These are phyloP conservation scores for Allium fistulosum DNA, from an alignment of 106 monocot species.

Conservation along the genomic window DNA sequence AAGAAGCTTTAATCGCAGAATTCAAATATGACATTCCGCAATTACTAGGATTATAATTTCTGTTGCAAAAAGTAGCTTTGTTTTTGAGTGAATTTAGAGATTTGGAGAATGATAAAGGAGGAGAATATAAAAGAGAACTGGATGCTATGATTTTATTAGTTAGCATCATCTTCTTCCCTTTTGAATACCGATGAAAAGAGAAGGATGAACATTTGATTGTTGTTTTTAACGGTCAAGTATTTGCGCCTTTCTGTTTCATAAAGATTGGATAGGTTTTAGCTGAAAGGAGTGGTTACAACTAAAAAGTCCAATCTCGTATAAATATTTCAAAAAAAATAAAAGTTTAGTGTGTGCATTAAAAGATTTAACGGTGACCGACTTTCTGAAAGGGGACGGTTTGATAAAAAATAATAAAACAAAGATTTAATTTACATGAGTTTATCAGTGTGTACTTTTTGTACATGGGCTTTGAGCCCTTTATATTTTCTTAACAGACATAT, in stretches of 20 bases:
- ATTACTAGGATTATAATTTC: neutral
- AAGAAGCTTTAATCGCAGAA: constrained; percentile 19
- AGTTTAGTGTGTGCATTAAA: too few relatives aligned
- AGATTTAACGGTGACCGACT: too few relatives aligned
- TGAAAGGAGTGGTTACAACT: constrained; percentile 1
- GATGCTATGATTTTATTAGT: neutral
- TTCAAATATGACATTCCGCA: neutral
- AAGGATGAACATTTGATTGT: neutral
- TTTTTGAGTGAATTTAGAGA: neutral
- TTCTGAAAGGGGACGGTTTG: too few relatives aligned
- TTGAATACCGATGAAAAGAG: neutral
- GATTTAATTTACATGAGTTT: too few relatives aligned
- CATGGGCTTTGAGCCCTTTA: too few relatives aligned
- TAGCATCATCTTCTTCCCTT: neutral
- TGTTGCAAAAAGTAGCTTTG: neutral
- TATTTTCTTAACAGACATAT: too few relatives aligned
- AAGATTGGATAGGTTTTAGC: neutral
- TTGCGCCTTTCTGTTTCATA: neutral
- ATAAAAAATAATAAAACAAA: too few relatives aligned
- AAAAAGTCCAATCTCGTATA: too few relatives aligned
- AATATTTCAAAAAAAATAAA: neutral
- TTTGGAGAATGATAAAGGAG: neutral
- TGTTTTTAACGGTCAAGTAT: constrained; percentile 2
- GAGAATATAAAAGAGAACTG: neutral
- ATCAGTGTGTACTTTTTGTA: too few relatives aligned